Conservation (phyloP, 345 rosid genomes). For the Linum lewisii region DNA sequence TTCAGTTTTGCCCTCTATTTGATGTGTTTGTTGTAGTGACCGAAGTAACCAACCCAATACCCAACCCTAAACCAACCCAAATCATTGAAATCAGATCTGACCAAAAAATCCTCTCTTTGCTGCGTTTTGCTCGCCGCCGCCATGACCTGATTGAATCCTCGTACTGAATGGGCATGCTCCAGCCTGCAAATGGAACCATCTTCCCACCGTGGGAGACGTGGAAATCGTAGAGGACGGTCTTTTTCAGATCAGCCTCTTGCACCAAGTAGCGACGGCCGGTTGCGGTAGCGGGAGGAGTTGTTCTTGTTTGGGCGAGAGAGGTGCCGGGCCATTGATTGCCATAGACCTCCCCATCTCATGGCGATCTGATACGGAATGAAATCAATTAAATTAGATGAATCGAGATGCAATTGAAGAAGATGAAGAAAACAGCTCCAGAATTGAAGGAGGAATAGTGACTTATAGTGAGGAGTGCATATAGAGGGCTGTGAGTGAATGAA, state of each 20-base stretch:
- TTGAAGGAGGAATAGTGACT: neutral
- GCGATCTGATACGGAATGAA: neutral
- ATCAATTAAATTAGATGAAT: too few relatives aligned
- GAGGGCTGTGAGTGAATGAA: neutral
- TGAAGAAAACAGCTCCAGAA: neutral
- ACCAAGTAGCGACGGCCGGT: conserved; percentile 52
- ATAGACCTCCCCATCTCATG: conserved; percentile 89
- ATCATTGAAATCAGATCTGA: too few relatives aligned
- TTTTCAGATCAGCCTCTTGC: conserved; percentile 72
- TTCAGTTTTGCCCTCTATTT: too few relatives aligned
- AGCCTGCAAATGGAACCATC: conserved; percentile 99
- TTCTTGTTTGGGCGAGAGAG: conserved; percentile 72
- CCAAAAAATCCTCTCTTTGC: too few relatives aligned
- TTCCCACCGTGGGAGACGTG: conserved; percentile 76
- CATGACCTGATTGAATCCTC: conserved; percentile 94
- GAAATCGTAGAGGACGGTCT: conserved; percentile 83
- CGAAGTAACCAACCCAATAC: too few relatives aligned
- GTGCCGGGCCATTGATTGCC: conserved; percentile 84
- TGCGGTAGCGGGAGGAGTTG: neutral
- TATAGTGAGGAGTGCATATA: neutral
- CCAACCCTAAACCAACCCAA: too few relatives aligned
- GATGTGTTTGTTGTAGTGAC: too few relatives aligned
- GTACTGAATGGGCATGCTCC: conserved; percentile 99
- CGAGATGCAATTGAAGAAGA: neutral
- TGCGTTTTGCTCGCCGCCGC: too few relatives aligned